phyloP scores from a whole-genome alignment of 176 grass and related monocot genomes.

The Dactylis glomerata region DNA sequence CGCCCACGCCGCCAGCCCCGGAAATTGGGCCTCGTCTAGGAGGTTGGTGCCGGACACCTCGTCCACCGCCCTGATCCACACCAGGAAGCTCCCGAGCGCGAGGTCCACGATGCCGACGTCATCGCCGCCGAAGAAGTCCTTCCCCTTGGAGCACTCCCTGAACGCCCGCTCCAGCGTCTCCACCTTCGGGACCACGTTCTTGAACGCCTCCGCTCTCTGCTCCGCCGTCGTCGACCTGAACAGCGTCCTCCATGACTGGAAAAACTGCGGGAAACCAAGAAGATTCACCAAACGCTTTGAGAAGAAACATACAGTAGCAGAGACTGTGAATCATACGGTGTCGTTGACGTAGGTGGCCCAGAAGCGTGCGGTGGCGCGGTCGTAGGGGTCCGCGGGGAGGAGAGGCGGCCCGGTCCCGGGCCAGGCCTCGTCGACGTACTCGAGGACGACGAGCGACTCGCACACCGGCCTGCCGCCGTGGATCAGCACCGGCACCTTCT shows the following conservation, averaged over 20 bases:
- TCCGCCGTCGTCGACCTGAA: slow-evolving; percentile 31
- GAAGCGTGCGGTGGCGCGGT: slow-evolving; percentile 30
- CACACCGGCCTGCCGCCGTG: slow-evolving; percentile 36
- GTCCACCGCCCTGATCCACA: slow-evolving; percentile 37
- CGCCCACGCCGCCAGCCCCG: slow-evolving; percentile 39
- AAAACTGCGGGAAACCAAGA: slow-evolving; percentile 17
- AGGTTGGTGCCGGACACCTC: slow-evolving; percentile 30
- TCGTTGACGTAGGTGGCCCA: slow-evolving; percentile 36
- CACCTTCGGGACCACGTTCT: slow-evolving; percentile 13
- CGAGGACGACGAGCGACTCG: slow-evolving; percentile 42
- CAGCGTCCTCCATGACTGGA: slow-evolving; percentile 8
- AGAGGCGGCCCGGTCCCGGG: background rate
- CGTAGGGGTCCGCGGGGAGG: slow-evolving; percentile 33
- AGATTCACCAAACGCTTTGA: background rate
- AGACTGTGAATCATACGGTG: background rate
- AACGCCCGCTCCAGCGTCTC: slow-evolving; percentile 44
- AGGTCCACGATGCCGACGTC: slow-evolving; percentile 39
- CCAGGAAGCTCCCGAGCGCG: slow-evolving; percentile 35
- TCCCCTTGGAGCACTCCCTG: slow-evolving; percentile 22
- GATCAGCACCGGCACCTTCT: slow-evolving; percentile 49
- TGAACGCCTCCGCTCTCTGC: slow-evolving; percentile 25
- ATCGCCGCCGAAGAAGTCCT: slow-evolving; percentile 45
- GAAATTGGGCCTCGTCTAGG: slow-evolving; percentile 34
- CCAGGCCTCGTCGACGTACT: slow-evolving; percentile 44
- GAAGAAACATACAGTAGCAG: background rate